Evolutionary conservation across 1,284 basidiomycete species (phyloP).

Genomic region (Ceratobasidium sp.): DNA sequence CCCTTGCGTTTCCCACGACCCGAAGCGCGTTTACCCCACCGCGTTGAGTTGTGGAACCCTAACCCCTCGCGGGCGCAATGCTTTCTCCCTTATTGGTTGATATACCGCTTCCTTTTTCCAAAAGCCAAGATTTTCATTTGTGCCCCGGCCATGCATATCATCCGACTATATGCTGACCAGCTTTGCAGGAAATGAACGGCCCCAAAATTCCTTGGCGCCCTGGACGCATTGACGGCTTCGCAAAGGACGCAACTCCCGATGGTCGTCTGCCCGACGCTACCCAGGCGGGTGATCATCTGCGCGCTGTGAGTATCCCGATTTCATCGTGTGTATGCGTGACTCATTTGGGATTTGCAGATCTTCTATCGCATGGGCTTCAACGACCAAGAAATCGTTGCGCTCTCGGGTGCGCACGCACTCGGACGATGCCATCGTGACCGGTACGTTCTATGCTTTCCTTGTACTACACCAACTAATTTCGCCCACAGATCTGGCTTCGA

Average conservation of each 20-base stretch:
- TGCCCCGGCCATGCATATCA: neutral
- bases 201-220: constrained; percentile 73
- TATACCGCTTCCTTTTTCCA: neutral
- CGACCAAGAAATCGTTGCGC: constrained; percentile 95
- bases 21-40: neutral
- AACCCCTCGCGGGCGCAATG: constrained; percentile 13
- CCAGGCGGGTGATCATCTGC: constrained; percentile 84
- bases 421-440: constrained; percentile 89
- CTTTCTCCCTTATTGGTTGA: constrained; percentile 7
- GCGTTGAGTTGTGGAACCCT: neutral
- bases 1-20: neutral
- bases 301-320: constrained; percentile 59
- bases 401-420: constrained; percentile 92
- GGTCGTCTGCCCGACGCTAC: constrained; percentile 93
- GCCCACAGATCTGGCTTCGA: constrained; percentile 77
- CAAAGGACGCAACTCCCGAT: constrained; percentile 82
- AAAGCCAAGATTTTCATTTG: neutral
- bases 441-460: constrained; percentile 48
- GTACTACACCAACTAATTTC: neutral
- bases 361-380: constrained; percentile 81
- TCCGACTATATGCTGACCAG: neutral
- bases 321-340: neutral
- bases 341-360: constrained; percentile 57
- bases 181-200: constrained; percentile 52
- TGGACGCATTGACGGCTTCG: constrained; percentile 84